Conservation (phyloP, 1,284 basidiomycete species). For the Trametes versicolor region DNA sequence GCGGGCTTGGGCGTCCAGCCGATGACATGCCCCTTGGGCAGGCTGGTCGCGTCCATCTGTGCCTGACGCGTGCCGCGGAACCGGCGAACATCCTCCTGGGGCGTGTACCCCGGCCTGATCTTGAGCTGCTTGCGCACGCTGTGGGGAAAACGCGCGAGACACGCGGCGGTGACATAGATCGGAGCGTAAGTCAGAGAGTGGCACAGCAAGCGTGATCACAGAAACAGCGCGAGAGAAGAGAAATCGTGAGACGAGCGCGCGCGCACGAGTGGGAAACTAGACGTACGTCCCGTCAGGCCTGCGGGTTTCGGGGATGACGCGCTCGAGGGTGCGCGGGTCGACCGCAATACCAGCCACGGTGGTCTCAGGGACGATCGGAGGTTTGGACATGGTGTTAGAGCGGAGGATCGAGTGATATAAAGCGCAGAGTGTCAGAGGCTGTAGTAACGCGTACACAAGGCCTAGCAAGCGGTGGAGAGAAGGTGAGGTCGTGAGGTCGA, state of each 20-base stretch:
- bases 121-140: conserved; percentile 92
- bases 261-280: conserved; percentile 10
- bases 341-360: conserved; percentile 84
- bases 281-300: conserved; percentile 92
- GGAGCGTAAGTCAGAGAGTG: not conserved
- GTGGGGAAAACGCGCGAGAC: conserved; percentile 18
- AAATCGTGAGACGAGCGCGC: conserved; percentile 9
- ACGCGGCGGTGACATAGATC: conserved; percentile 8
- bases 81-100: conserved; percentile 90
- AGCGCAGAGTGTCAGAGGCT: not conserved
- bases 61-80: conserved; percentile 84
- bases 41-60: conserved; percentile 67
- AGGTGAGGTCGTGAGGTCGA: not conserved
- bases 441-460: not conserved
- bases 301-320: conserved; percentile 87
- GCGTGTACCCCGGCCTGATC: conserved; percentile 93
- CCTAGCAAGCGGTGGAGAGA: not conserved
- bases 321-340: conserved; percentile 84
- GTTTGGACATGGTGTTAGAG: conserved; percentile 69
- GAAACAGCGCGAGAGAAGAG: not conserved
- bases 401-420: not conserved
- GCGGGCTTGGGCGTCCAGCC: conserved; percentile 71
- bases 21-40: conserved; percentile 81
- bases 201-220: not conserved
- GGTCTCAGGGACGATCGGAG: conserved; percentile 76